Conservation (phyloP, 2,329 filamentous ascomycete species). For the Xylaria sp. region DNA sequence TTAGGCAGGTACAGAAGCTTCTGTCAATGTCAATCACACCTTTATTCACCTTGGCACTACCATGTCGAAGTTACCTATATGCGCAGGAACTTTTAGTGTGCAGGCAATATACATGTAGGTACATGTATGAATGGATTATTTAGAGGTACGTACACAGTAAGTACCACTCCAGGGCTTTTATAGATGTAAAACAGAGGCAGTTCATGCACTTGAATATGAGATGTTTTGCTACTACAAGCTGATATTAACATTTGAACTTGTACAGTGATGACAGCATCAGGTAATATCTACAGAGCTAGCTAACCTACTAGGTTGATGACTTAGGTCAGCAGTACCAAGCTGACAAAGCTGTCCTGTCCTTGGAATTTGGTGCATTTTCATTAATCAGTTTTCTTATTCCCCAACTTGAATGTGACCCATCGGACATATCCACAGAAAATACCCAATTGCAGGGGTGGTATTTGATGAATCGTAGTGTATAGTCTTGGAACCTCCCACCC, state of each 20-base stretch:
- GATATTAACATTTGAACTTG: neutral
- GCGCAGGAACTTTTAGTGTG: too few species aligned
- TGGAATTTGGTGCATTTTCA: neutral
- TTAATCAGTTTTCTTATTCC: neutral
- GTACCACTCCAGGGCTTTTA: too few species aligned
- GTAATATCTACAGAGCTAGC: neutral
- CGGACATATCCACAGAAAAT: neutral
- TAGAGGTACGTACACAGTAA: too few species aligned
- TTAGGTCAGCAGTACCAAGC: neutral
- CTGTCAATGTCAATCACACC: too few species aligned
- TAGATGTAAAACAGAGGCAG: neutral
- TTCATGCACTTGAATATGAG: neutral
- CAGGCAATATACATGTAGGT: too few species aligned
- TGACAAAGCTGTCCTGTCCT: conserved; percentile 1
- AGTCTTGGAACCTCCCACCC: conserved; percentile 23
- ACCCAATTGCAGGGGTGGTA: neutral
- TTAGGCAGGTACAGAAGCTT: neutral
- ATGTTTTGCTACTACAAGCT: neutral
- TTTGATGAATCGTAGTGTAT: neutral
- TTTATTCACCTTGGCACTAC: too few species aligned
- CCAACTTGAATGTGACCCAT: neutral
- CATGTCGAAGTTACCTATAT: too few species aligned
- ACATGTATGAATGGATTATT: too few species aligned
- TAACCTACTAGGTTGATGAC: neutral
- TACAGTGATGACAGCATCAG: neutral